phyloP scores from a whole-genome alignment of 352 stramenopile genomes.

The Phytopythium kandeliae region DNA sequence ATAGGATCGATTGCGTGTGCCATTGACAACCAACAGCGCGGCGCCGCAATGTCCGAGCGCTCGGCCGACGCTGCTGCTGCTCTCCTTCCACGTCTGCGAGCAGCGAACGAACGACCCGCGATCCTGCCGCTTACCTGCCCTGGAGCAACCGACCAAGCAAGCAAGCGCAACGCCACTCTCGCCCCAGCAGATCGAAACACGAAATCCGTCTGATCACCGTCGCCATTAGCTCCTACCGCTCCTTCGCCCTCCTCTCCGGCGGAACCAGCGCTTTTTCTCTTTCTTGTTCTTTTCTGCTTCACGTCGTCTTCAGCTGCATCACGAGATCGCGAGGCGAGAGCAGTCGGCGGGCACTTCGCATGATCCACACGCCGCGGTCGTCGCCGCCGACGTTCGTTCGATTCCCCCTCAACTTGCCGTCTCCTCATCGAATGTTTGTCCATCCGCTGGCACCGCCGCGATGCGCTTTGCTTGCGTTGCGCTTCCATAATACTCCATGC shows the following conservation, averaged over 20 bases:
- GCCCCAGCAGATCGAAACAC: not conserved
- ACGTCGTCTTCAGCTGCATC: not conserved
- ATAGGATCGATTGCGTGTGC: too few relatives aligned
- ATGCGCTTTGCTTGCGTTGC: slow-evolving; percentile 2
- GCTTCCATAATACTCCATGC: slow-evolving; percentile 24
- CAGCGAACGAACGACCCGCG: too few relatives aligned
- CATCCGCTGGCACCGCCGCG: not conserved
- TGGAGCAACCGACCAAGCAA: too few relatives aligned
- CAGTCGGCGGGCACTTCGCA: not conserved
- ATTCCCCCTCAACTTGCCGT: not conserved
- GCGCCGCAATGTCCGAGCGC: too few relatives aligned
- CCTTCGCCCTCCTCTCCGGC: not conserved
- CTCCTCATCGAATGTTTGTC: not conserved
- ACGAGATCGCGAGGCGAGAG: not conserved
- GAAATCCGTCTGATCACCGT: slow-evolving; percentile 2
- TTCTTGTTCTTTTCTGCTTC: not conserved
- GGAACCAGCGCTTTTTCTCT: not conserved
- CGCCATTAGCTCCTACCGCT: not conserved
- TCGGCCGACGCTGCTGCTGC: too few relatives aligned
- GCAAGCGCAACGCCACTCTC: not conserved
- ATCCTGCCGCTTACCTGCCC: too few relatives aligned
- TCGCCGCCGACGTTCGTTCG: not conserved
- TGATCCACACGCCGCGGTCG: not conserved
- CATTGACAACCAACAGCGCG: too few relatives aligned
- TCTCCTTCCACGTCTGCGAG: too few relatives aligned